Evolutionary conservation across 495 filamentous ascomycete genomes (phyloP), one percentile per base, ranked within the genome.

Genomic region (Lindgomyces ingoldianus): DNA sequence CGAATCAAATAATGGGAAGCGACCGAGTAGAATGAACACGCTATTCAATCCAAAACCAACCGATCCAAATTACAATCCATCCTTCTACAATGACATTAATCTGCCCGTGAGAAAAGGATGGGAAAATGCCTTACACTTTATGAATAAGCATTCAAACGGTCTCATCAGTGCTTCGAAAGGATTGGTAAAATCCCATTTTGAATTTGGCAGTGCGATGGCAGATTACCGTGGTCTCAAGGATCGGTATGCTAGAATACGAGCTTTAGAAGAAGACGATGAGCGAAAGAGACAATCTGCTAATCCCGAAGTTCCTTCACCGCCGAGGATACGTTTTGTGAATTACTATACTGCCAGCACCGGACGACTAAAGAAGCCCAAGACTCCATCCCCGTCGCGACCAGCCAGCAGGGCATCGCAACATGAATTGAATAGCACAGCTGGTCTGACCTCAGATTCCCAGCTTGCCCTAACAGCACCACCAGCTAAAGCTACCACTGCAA

Each of bases 281-380:
- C 56, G 70, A n/a, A 68, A 52, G 21, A 55, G 76, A 24, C 63
- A 47, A 49, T 62, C 60, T 1, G 73, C 70, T 1, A 39, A 51
- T 16, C 50, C 45, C n/a, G 63, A 29, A n/a, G 30, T 4, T 27
- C 45, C 18, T 26, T 22, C 57, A 49, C 60, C 65, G 29, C 44
- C 57, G 71, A 53, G 78, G 83, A 81, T 93, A 11, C 81, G 91
- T 1, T 96, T 96, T 70, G 79, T 90, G 42, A 96, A 97, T 70
- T 97, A 96, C 73, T 96, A 94, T 70, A 96, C 93, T 9, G 81
- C 89, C 25, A 92, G 90, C 57, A 89, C 87, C 3, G 92, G 91
- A 1, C 76, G 78, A 58, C 80, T 79, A 27, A 84, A 89, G 76
- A 80, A 74, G 62, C 47, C 63, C 16, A 73, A 75, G 45, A 48